Conservation (phyloP, 768 basidiomycete genomes). For the Kwoniella sp. region DNA sequence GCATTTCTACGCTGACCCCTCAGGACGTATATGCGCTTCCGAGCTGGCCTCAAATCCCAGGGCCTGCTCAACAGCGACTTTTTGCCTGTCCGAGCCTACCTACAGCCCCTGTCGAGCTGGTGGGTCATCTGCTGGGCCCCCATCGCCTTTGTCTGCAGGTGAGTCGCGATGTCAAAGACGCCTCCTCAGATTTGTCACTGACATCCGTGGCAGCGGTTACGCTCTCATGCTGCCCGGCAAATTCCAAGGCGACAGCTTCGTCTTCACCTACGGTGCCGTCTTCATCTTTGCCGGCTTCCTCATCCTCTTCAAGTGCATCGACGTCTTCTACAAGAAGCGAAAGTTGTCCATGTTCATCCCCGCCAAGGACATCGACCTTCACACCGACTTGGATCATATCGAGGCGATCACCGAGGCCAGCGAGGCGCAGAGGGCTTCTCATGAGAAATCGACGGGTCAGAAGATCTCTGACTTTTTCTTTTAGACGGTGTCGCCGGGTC, state of each 20-base stretch:
- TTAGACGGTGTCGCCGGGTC: background rate
- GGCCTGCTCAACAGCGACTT: conserved; percentile 12
- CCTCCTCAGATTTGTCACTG: background rate
- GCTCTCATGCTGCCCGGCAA: conserved; percentile 13
- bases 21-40: conserved; percentile 34
- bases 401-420: conserved; percentile 14
- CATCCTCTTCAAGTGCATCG: conserved; percentile 13
- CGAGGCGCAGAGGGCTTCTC: conserved; percentile 1
- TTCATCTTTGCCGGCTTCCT: conserved; percentile 20
- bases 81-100: conserved; percentile 10
- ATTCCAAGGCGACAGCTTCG: conserved; percentile 14
- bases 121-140: conserved; percentile 10
- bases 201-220: conserved; percentile 17
- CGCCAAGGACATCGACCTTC: conserved; percentile 18
- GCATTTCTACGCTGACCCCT: background rate
- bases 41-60: conserved; percentile 28
- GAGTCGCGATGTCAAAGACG: background rate
- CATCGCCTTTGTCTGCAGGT: conserved; percentile 17
- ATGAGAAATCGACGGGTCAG: conserved; percentile 1
- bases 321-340: background rate
- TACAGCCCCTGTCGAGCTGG: conserved; percentile 15
- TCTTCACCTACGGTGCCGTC: conserved; percentile 23
- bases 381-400: conserved; percentile 15
- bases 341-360: conserved; percentile 5
- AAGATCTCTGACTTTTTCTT: conserved; percentile 13